A percentile compares a stretch with the other conserved stretches of the same genome.
phyloP scores from a whole-genome alignment of 352 stramenopile genomes.

The Phytophthora kernoviae region DNA sequence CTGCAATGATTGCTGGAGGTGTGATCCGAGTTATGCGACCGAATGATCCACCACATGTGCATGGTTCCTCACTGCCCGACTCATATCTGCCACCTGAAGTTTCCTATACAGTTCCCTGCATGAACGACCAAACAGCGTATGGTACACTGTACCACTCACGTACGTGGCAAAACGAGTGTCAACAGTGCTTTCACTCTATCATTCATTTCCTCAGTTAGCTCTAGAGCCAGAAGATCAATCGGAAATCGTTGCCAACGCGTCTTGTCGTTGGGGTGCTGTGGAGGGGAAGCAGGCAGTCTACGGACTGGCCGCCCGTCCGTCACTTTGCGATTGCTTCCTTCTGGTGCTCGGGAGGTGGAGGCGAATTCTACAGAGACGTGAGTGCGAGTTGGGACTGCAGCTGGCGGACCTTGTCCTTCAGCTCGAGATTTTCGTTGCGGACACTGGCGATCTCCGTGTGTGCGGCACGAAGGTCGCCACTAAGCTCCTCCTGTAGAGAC shows the following conservation, averaged over 20 bases:
- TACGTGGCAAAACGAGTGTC: conserved; percentile 7
- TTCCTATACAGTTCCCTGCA: background rate
- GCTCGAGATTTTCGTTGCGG: conserved; percentile 61
- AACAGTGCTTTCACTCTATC: conserved; percentile 18
- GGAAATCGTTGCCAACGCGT: conserved; percentile 11
- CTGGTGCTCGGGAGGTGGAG: background rate
- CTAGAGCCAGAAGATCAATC: conserved; percentile 12
- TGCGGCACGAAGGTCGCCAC: conserved; percentile 51
- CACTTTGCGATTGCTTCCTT: conserved; percentile 24
- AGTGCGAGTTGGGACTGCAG: conserved; percentile 65
- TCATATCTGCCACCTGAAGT: background rate
- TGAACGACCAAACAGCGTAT: background rate
- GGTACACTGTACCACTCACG: background rate
- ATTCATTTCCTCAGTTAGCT: conserved; percentile 7
- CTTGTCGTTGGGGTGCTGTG: conserved; percentile 4
- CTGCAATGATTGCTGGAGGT: background rate
- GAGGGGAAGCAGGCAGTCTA: conserved; percentile 17
- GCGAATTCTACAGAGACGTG: conserved; percentile 48
- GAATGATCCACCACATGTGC: too few species aligned
- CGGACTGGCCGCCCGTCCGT: conserved; percentile 26
- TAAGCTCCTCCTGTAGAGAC: conserved; percentile 62
- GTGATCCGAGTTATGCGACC: background rate
- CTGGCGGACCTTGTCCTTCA: conserved; percentile 69
- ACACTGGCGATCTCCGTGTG: conserved; percentile 52
- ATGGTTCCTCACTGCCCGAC: background rate